Percentiles rank a stretch among this genome's conserved stretches.
Conservation (phyloP, 441 rosid genomes). For the Kokia cookei region DNA sequence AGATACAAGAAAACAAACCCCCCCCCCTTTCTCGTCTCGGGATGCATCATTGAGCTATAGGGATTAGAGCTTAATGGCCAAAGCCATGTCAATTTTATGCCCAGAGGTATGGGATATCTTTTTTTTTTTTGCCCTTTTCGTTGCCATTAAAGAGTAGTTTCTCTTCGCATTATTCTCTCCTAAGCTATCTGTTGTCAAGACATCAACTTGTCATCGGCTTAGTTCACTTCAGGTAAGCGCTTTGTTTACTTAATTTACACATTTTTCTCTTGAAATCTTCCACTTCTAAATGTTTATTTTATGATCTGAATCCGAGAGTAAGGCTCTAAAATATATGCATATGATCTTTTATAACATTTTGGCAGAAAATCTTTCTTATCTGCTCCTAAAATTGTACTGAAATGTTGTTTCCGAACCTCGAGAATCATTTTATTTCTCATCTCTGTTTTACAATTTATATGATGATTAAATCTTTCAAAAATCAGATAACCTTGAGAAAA, state of each 20-base stretch:
- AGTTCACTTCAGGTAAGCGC: not conserved
- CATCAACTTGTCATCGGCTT: too few species aligned
- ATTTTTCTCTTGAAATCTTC: not conserved
- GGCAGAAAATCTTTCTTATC: not conserved
- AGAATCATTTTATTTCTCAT: not conserved
- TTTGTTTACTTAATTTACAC: not conserved
- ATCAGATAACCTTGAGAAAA: too few species aligned
- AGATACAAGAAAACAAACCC: not conserved
- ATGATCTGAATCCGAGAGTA: not conserved
- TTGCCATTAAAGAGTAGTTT: slow-evolving; percentile 18
- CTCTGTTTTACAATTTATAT: not conserved
- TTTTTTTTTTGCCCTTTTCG: not conserved
- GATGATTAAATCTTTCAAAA: too few species aligned
- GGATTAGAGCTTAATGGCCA: slow-evolving; percentile 14
- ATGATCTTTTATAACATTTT: not conserved
- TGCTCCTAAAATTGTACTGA: not conserved
- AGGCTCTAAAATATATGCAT: not conserved
- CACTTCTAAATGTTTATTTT: not conserved
- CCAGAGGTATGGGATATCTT: slow-evolving; percentile 27
- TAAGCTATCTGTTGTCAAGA: not conserved
- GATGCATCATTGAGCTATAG: slow-evolving; percentile 16
- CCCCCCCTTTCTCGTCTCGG: too few species aligned
- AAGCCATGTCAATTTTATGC: slow-evolving; percentile 36
- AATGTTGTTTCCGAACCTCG: not conserved
- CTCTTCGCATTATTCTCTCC: slow-evolving; percentile 10